Conservation (phyloP, 2,329 filamentous ascomycete species). For the Pyrenophora tritici-repentis region DNA sequence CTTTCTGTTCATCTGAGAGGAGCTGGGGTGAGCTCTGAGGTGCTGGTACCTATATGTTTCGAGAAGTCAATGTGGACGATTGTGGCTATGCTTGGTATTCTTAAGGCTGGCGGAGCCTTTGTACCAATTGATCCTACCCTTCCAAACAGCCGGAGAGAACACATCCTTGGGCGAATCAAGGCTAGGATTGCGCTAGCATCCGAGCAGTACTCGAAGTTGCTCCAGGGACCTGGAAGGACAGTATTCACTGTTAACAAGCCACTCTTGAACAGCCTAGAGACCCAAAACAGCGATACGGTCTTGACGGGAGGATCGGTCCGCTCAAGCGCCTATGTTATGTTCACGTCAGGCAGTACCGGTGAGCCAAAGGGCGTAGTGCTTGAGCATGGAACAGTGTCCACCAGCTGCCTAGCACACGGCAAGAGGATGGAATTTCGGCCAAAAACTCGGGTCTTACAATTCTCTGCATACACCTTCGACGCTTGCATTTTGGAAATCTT, state of each 20-base stretch:
- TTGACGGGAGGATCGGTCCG: too few species aligned
- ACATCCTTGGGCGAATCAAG: background rate
- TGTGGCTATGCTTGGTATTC: slow-evolving; percentile 48
- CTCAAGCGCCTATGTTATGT: slow-evolving; percentile 59
- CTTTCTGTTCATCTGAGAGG: background rate
- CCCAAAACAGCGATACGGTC: background rate
- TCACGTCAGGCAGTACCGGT: slow-evolving; percentile 52
- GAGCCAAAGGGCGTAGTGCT: slow-evolving; percentile 54
- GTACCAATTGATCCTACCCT: background rate
- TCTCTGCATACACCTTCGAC: slow-evolving; percentile 63
- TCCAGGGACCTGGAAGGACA: too few species aligned
- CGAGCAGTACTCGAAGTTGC: slow-evolving; percentile 8
- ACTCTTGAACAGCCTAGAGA: background rate
- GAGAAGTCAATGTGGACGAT: slow-evolving; percentile 28
- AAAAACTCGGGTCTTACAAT: slow-evolving; percentile 46
- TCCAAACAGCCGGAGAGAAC: background rate
- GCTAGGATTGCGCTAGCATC: too few species aligned
- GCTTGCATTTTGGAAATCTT: slow-evolving; percentile 62
- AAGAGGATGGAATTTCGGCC: background rate
- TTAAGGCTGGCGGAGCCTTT: slow-evolving; percentile 53
- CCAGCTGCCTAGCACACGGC: background rate
- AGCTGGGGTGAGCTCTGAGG: background rate
- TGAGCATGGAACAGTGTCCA: slow-evolving; percentile 46
- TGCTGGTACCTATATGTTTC: slow-evolving; percentile 29
- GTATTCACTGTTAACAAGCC: too few species aligned